phyloP scores from a whole-genome alignment of 2,329 filamentous ascomycete species.

The Colletotrichum caudatum region DNA sequence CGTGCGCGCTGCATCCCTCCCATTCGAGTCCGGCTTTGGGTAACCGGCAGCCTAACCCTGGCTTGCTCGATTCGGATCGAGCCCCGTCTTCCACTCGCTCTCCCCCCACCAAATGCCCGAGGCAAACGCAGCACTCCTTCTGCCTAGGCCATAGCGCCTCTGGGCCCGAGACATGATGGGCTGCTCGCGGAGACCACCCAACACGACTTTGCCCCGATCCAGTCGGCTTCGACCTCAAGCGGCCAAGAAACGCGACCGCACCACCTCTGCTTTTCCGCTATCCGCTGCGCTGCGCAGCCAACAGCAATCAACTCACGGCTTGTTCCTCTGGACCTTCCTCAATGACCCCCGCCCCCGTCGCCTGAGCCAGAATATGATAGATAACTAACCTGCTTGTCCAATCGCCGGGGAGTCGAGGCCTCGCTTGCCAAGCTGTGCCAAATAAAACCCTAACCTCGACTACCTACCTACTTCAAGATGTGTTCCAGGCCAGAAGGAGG shows the following conservation, averaged over 20 bases:
- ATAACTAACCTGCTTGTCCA: background rate
- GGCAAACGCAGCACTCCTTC: background rate
- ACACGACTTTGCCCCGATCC: constrained; percentile 5
- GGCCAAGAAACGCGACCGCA: constrained; percentile 15
- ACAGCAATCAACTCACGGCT: constrained; percentile 5
- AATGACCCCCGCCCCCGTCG: background rate
- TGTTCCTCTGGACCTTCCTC: constrained; percentile 9
- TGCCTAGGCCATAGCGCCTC: constrained; percentile 4
- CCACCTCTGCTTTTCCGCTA: background rate
- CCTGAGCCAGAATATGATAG: background rate
- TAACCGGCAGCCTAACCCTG: constrained; percentile 11
- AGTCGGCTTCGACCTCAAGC: constrained; percentile 14
- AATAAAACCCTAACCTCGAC: constrained; percentile 18
- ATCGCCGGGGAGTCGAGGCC: background rate
- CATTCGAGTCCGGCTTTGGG: constrained; percentile 7
- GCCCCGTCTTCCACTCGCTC: background rate
- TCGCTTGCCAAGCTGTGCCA: background rate
- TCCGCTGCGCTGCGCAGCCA: constrained; percentile 3
- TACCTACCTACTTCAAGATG: background rate
- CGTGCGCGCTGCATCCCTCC: constrained; percentile 3
- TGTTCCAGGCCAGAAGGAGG: constrained; percentile 21
- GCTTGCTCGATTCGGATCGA: constrained; percentile 18
- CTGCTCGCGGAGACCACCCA: constrained; percentile 5
- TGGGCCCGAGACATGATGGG: background rate
- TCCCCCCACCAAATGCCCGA: background rate